Conservation (phyloP, 495 filamentous ascomycete genomes). For the Parmelia sp. region DNA sequence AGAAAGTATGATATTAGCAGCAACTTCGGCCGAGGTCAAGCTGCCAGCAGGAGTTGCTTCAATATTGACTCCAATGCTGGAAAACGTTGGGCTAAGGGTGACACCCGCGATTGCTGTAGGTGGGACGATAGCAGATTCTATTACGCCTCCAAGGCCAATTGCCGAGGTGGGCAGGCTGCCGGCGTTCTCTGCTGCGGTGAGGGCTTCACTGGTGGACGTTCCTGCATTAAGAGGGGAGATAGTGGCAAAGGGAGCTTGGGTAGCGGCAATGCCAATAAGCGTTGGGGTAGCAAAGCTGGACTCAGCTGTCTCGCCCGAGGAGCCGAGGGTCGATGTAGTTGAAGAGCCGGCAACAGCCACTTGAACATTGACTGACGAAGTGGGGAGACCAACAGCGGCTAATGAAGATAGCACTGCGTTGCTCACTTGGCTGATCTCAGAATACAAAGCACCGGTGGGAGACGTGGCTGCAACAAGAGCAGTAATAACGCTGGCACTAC, state of each 20-base stretch:
- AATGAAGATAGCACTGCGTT: neutral
- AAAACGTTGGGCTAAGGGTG: neutral
- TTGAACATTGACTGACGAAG: neutral
- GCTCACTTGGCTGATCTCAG: slow-evolving; percentile 1
- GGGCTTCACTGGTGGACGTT: neutral
- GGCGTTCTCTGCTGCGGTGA: neutral
- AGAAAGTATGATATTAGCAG: neutral
- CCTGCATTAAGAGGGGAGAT: neutral
- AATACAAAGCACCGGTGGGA: neutral
- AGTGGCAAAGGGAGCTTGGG: neutral
- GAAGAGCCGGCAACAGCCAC: neutral
- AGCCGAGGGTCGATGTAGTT: neutral
- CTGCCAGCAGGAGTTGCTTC: slow-evolving; percentile 2
- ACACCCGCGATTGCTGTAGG: neutral
- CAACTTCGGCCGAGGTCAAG: neutral
- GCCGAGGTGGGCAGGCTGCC: neutral
- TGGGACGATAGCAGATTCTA: slow-evolving; percentile 1
- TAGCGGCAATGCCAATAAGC: neutral
- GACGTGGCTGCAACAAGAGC: neutral
- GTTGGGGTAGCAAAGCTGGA: neutral
- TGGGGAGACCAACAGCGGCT: neutral
- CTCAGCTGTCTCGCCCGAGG: neutral
- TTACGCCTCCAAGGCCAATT: neutral
- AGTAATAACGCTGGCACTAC: neutral
- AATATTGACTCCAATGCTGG: neutral